Evolutionary conservation across 2,329 filamentous ascomycete species (phyloP), one percentile per base, ranked within the genome.

Genomic region (Beauveria asiatica): DNA sequence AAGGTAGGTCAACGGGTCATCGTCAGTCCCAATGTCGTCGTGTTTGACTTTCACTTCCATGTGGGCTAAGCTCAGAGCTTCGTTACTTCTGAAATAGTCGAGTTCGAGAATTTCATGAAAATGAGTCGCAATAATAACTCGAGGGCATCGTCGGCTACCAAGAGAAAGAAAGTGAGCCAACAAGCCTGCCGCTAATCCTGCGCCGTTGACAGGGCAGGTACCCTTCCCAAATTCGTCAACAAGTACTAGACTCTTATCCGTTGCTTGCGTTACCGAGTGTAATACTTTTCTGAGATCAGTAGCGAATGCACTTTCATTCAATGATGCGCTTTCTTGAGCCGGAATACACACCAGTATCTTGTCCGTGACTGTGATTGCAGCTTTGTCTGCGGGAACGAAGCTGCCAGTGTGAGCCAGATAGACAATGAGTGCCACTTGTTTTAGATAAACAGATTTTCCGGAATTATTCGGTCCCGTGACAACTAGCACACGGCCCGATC

Each of bases 391-490:
- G 1, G 94, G 93, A 1, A 99, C 90, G 70, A 90, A 97, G 70
- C 91, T 93, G 56, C 94, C 94, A 57, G 96, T 83, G 69, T 99
- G 94, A 0, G 94, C 90, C 72, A 99, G 82, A 69, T 94, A 97
- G 16, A 96, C 86, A 61, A 96, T 94, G 54, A 97, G 76, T 5
- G 92, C 94, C 37, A 90, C 84, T 71, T 99, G 93, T 72, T 96
- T 99, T 69, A 97, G 80, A 72, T 96, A 97, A 0, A 97, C 84
- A 66, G 92, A 97, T 73, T 99, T 99, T 0, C 94, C 94, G 0
- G 94, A 97, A 70, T 94, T 95, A 67, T 99, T 99, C 5, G 94
- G 92, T 0, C 94, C 94, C 0, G 94, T 97, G 67, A 99, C 73
- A 6, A 97, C 76, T 13, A 97, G 71, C 74, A 9, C 39, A 46